phyloP scores from a whole-genome alignment of 1,284 basidiomycete genomes.

The Puccinia hordei region DNA sequence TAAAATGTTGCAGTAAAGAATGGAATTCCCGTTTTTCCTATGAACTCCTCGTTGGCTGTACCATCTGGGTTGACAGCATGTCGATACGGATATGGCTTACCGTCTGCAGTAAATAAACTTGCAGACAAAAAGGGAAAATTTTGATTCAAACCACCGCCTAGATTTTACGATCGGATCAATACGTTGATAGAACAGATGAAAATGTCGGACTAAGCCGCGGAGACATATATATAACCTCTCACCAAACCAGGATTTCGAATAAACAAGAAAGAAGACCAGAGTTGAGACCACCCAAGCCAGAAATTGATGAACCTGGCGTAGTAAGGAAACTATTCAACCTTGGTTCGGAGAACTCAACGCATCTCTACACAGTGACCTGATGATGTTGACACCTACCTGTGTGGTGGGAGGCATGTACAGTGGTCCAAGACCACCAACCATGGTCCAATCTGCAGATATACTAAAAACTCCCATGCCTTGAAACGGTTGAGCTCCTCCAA shows the following conservation, averaged over 20 bases:
- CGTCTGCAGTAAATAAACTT: constrained; percentile 6
- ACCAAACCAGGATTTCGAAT: constrained; percentile 40
- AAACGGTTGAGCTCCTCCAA: constrained; percentile 39
- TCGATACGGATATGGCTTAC: constrained; percentile 20
- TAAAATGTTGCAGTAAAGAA: constrained; percentile 16
- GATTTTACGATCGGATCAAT: not conserved
- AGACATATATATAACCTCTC: not conserved
- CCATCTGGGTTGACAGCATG: constrained; percentile 26
- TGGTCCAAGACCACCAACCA: constrained; percentile 28
- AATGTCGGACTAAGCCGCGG: too few relatives aligned
- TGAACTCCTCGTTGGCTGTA: constrained; percentile 22
- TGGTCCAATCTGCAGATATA: constrained; percentile 38
- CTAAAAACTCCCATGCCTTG: constrained; percentile 37
- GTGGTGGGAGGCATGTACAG: constrained; percentile 20
- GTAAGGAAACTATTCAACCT: not conserved
- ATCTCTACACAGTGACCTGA: too few relatives aligned
- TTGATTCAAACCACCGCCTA: constrained; percentile 28
- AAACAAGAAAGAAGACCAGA: constrained; percentile 25
- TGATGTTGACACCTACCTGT: constrained; percentile 33
- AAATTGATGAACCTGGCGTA: constrained; percentile 27
- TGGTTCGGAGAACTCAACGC: too few relatives aligned
- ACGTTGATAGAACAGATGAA: not conserved
- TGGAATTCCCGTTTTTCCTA: constrained; percentile 21
- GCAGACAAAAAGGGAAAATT: constrained; percentile 43
- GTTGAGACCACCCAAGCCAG: constrained; percentile 18